Conservation (phyloP, 768 basidiomycete genomes). For the Panus rudis region DNA sequence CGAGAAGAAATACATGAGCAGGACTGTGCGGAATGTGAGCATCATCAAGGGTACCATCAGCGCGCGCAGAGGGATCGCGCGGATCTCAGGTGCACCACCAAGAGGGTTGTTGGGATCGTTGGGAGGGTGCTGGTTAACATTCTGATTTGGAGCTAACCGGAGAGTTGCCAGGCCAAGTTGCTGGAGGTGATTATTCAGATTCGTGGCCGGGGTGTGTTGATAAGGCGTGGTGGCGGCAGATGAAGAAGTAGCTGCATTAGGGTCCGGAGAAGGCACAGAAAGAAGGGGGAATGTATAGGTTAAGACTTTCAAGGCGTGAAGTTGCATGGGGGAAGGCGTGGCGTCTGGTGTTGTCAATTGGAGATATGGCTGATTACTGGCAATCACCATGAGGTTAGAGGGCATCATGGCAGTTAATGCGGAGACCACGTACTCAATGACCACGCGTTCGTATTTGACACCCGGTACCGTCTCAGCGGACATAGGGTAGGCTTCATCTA, state of each 20-base stretch:
- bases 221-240: conserved; percentile 31
- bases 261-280: conserved; percentile 22
- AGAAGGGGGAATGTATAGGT: conserved; percentile 49
- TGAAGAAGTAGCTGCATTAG: no score
- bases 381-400: no score
- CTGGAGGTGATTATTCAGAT: conserved; percentile 56
- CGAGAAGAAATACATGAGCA: conserved; percentile 72
- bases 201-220: conserved; percentile 13
- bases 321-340: conserved; percentile 50
- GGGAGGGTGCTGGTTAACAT: conserved; percentile 26
- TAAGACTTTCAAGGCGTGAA: conserved; percentile 59
- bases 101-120: conserved; percentile 23
- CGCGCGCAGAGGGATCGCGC: conserved; percentile 59
- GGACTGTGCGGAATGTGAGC: conserved; percentile 58
- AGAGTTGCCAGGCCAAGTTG: conserved; percentile 56
- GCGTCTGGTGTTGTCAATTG: conserved; percentile 38
- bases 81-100: conserved; percentile 34
- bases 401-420: no score
- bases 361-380: conserved; percentile 48
- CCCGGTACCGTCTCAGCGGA: conserved; percentile 16
- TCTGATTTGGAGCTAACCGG: conserved; percentile 27
- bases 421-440: conserved; percentile 23
- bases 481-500: conserved; percentile 31
- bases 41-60: conserved; percentile 60
- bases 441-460: conserved; percentile 27